phyloP scores from a whole-genome alignment of 176 grass and related monocot genomes.

The Hsuehochloa calcarea region DNA sequence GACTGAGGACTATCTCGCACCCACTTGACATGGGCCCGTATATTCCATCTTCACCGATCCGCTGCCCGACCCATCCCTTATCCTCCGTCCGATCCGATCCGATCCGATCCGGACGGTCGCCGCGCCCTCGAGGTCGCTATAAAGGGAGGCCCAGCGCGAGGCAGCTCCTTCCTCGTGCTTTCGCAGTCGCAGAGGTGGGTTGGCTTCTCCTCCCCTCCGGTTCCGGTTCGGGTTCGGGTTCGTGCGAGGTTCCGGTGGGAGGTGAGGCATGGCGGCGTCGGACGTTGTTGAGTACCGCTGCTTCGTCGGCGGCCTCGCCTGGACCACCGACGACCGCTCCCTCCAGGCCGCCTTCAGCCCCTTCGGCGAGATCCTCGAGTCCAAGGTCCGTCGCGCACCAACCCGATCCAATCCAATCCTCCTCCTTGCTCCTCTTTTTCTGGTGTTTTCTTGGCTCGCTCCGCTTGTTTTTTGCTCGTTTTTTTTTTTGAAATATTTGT shows the following conservation, averaged over 20 bases:
- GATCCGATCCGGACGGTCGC: slow-evolving; percentile 4
- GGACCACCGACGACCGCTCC: slow-evolving; percentile 76
- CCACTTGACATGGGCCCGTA: too few species aligned
- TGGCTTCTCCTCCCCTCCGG: slow-evolving; percentile 89
- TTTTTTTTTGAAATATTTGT: not conserved
- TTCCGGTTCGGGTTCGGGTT: slow-evolving; percentile 19
- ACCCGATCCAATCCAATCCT: not conserved
- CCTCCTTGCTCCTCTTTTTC: not conserved
- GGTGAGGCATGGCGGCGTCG: slow-evolving; percentile 36
- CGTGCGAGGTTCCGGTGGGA: not conserved
- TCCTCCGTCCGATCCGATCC: slow-evolving; percentile 11
- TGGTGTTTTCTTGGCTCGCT: not conserved
- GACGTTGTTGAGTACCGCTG: slow-evolving; percentile 88
- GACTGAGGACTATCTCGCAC: too few species aligned
- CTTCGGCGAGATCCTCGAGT: slow-evolving; percentile 85
- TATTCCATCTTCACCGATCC: not conserved
- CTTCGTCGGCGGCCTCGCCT: slow-evolving; percentile 93
- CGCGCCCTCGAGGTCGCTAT: slow-evolving; percentile 22
- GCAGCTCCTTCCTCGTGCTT: slow-evolving; percentile 27
- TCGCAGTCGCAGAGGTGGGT: slow-evolving; percentile 69
- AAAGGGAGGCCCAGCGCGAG: slow-evolving; percentile 14
- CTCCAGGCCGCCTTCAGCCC: slow-evolving; percentile 68
- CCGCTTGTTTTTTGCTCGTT: not conserved
- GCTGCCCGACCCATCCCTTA: not conserved
- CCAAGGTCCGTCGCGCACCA: slow-evolving; percentile 49